These are phyloP conservation scores for Phylloporus sp. DNA, from an alignment of 768 basidiomycete species.

Conservation along the genomic window DNA sequence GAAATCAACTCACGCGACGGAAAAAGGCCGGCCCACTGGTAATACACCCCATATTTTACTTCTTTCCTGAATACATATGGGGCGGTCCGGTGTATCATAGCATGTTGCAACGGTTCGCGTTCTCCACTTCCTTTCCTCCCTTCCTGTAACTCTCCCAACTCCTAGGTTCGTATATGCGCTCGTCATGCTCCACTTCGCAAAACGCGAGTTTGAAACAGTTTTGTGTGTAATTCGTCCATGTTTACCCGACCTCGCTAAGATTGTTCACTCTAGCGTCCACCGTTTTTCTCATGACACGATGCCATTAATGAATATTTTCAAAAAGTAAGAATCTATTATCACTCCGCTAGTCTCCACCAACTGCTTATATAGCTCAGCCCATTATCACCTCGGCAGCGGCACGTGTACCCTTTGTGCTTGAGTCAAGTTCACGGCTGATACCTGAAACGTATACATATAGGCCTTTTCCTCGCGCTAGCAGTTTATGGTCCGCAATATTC, in stretches of 20 bases:
- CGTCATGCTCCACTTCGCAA: constrained; percentile 81
- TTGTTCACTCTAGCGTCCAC: constrained; percentile 59
- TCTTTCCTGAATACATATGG: constrained; percentile 66
- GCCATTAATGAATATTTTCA: constrained; percentile 80
- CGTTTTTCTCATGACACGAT: constrained; percentile 95
- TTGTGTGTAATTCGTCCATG: constrained; percentile 50
- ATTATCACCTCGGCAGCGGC: constrained; percentile 84
- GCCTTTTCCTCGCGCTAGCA: constrained; percentile 72
- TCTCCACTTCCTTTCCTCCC: background rate
- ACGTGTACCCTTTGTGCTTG: constrained; percentile 3
- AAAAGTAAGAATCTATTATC: constrained; percentile 58
- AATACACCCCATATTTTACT: constrained; percentile 82
- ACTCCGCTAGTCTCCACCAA: background rate
- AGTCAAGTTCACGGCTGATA: background rate
- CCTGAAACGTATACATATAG: constrained; percentile 25
- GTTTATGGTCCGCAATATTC: constrained; percentile 80
- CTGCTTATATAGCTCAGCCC: constrained; percentile 56
- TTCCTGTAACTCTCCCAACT: constrained; percentile 6
- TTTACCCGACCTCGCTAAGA: background rate
- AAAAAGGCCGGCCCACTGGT: constrained; percentile 79
- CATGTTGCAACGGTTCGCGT: constrained; percentile 62
- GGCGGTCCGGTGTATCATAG: constrained; percentile 68
- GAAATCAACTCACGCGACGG: constrained; percentile 1
- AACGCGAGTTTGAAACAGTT: constrained; percentile 88
- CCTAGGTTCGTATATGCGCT: constrained; percentile 63